Conservation (phyloP, 306 rosid species). For the Notholithocarpus densiflorus region DNA sequence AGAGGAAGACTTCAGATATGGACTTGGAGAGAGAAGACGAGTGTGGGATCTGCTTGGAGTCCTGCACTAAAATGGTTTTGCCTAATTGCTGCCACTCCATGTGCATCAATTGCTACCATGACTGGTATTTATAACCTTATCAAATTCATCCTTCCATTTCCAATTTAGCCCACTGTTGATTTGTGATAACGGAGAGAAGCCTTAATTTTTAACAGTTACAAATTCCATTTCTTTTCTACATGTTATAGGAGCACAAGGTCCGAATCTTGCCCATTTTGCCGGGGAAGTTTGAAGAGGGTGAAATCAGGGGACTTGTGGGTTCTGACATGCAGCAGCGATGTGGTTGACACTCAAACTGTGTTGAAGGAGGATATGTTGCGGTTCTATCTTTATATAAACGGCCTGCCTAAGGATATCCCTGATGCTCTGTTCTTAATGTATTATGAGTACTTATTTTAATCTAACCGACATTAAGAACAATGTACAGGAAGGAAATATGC, state of each 20-base stretch:
- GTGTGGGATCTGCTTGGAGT: constrained; percentile 83
- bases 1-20: constrained; percentile 27
- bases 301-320: constrained; percentile 73
- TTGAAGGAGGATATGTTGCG: constrained; percentile 54
- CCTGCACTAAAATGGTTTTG: constrained; percentile 66
- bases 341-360: constrained; percentile 52
- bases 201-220: constrained; percentile 3
- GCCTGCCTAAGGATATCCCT: constrained; percentile 59
- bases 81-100: constrained; percentile 80
- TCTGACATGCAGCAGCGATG: constrained; percentile 50
- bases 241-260: constrained; percentile 62
- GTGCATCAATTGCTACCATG: constrained; percentile 76
- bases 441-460: constrained; percentile 56
- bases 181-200: background rate
- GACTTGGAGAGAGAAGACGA: constrained; percentile 67
- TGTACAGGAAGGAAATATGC: constrained; percentile 27
- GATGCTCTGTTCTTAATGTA: constrained; percentile 61
- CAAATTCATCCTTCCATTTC: background rate
- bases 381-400: constrained; percentile 57
- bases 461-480: constrained; percentile 4
- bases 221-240: background rate
- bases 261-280: constrained; percentile 83
- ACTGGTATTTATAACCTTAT: constrained; percentile 42
- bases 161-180: background rate
- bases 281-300: constrained; percentile 69